These are phyloP conservation scores for Eustoma russellianum DNA, from an alignment of 257 asterid species.

Conservation along the genomic window DNA sequence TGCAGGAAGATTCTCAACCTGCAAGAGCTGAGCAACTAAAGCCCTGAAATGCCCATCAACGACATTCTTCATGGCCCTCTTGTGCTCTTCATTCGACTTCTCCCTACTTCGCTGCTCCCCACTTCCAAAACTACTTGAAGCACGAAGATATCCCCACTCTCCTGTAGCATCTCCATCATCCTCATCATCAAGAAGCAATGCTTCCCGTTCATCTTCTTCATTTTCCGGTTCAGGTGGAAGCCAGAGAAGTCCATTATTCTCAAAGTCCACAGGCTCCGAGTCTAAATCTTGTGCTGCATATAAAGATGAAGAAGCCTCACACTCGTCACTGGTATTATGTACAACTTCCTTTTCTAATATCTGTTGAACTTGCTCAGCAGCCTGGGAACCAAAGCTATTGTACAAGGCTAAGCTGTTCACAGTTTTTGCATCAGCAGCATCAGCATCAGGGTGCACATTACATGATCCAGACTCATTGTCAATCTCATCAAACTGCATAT, in stretches of 20 bases:
- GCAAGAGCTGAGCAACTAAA: slow-evolving; percentile 85
- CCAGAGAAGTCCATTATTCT: slow-evolving; percentile 86
- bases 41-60: slow-evolving; percentile 95
- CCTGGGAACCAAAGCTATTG: slow-evolving; percentile 32
- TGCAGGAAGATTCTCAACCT: slow-evolving; percentile 70
- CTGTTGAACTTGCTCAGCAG: slow-evolving; percentile 48
- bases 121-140: slow-evolving; percentile 71
- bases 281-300: slow-evolving; percentile 59
- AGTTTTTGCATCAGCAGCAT: slow-evolving; percentile 39
- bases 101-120: slow-evolving; percentile 76
- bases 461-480: slow-evolving; percentile 39
- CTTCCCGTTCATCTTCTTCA: slow-evolving; percentile 81
- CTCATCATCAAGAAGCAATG: slow-evolving; percentile 54
- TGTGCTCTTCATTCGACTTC: slow-evolving; percentile 77
- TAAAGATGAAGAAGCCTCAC: slow-evolving; percentile 68
- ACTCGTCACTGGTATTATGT: slow-evolving; percentile 51
- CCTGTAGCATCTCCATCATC: slow-evolving; percentile 75
- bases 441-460: slow-evolving; percentile 59
- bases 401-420: slow-evolving; percentile 30
- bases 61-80: slow-evolving; percentile 66
- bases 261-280: slow-evolving; percentile 77
- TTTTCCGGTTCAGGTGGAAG: slow-evolving; percentile 99
- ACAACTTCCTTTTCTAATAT: slow-evolving; percentile 32
- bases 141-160: slow-evolving; percentile 68
- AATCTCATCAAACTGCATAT: slow-evolving; percentile 39